Evolutionary conservation across 495 filamentous ascomycete species (phyloP).

Genomic region (Talaromyces proteolyticus): DNA sequence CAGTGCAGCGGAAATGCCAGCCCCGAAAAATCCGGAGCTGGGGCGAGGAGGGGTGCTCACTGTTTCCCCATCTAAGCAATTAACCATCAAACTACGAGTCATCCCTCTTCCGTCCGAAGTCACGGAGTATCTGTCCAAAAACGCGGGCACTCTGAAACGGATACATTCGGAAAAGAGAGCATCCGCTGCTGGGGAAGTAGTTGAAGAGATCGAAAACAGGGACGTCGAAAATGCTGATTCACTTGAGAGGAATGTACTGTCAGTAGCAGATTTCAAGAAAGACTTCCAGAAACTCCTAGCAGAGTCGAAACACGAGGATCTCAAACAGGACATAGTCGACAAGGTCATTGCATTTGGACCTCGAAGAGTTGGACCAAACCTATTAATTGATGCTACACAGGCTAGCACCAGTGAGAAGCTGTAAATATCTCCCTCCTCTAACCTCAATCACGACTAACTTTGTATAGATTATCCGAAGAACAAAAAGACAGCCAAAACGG

Average conservation of each 20-base stretch:
- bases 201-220: constrained; percentile 19
- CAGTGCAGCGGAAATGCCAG: constrained; percentile 80
- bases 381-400: constrained; percentile 80
- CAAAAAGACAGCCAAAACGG: constrained; percentile 4
- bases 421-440: constrained; percentile 36
- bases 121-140: constrained; percentile 79
- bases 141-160: constrained; percentile 69
- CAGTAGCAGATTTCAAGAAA: constrained; percentile 66
- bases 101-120: constrained; percentile 71
- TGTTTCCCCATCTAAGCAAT: constrained; percentile 76
- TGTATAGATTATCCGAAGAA: constrained; percentile 1
- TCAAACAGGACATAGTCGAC: constrained; percentile 73
- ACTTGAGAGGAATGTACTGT: constrained; percentile 48
- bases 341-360: constrained; percentile 88
- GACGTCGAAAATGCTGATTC: constrained; percentile 37
- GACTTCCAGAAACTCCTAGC: constrained; percentile 63
- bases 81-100: constrained; percentile 73
- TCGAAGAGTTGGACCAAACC: constrained; percentile 75
- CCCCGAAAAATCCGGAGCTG: constrained; percentile 77
- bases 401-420: constrained; percentile 68
- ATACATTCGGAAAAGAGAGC: constrained; percentile 64
- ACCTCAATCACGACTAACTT: neutral
- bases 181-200: constrained; percentile 28
- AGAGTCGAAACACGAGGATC: constrained; percentile 53
- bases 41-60: constrained; percentile 77